Evolutionary conservation across 2,329 filamentous ascomycete species (phyloP).

Genomic region (Aspergillus texensis): DNA sequence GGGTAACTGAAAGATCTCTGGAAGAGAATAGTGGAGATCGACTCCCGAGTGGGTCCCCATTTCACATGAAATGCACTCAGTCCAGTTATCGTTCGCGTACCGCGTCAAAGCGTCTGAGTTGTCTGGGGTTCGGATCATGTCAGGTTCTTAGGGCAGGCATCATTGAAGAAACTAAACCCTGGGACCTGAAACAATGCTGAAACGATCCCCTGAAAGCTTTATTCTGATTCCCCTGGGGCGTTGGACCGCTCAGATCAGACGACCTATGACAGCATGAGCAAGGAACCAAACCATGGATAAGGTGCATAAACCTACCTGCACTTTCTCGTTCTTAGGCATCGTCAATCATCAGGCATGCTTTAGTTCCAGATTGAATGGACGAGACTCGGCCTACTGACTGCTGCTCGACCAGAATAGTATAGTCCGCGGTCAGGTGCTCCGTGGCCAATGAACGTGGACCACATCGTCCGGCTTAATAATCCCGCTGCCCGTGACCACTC

Average conservation of each 20-base stretch:
- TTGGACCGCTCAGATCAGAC: too few relatives aligned
- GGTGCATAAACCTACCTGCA: not conserved
- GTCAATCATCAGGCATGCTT: not conserved
- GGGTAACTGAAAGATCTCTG: not conserved
- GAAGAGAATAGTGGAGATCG: not conserved
- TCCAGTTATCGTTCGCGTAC: constrained; percentile 1
- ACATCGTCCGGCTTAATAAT: constrained; percentile 3
- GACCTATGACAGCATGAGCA: not conserved
- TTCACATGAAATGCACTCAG: constrained; percentile 1
- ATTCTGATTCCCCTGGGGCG: not conserved
- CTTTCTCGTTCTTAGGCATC: not conserved
- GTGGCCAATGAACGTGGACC: not conserved
- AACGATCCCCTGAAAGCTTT: not conserved
- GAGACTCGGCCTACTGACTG: too few relatives aligned
- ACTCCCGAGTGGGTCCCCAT: not conserved
- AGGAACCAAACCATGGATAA: not conserved
- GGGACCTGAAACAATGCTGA: constrained; percentile 3
- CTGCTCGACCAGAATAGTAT: not conserved
- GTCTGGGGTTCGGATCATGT: not conserved
- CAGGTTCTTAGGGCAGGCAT: not conserved
- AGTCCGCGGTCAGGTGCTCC: not conserved
- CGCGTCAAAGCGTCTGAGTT: constrained; percentile 2
- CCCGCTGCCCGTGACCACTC: not conserved
- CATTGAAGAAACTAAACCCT: not conserved
- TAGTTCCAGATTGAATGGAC: too few relatives aligned